Conservation (phyloP, 1,284 basidiomycete genomes). For the Paramarasmius palmivorus region DNA sequence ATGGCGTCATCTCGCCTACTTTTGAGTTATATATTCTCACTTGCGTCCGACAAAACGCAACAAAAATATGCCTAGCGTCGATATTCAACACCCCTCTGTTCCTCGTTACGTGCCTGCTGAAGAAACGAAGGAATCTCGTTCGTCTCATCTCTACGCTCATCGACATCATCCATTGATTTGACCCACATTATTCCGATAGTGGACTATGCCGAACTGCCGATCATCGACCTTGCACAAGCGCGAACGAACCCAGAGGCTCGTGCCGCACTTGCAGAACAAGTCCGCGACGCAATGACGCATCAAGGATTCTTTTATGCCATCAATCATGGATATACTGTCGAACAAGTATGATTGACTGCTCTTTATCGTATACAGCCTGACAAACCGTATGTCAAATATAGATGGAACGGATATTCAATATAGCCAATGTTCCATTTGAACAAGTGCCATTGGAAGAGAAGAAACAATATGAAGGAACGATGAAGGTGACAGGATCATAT, state of each 20-base stretch:
- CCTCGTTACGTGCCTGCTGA: conserved; percentile 38
- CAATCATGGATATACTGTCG: conserved; percentile 53
- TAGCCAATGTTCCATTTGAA: conserved; percentile 61
- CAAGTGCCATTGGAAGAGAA: conserved; percentile 59
- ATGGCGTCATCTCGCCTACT: too few relatives aligned
- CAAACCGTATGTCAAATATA: conserved; percentile 17
- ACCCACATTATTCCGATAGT: conserved; percentile 38
- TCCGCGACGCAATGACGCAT: conserved; percentile 56
- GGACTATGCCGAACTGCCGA: conserved; percentile 65
- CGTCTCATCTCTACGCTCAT: conserved; percentile 11
- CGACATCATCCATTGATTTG: not conserved
- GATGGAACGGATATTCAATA: conserved; percentile 59
- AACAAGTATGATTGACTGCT: conserved; percentile 34
- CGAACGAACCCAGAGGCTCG: conserved; percentile 43
- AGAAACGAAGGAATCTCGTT: conserved; percentile 33
- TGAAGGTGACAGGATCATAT: conserved; percentile 52
- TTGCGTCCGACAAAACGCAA: too few relatives aligned
- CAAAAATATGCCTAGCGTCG: not conserved
- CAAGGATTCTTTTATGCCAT: conserved; percentile 65
- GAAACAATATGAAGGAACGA: conserved; percentile 43
- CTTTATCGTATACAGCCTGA: not conserved
- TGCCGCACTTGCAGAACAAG: conserved; percentile 43
- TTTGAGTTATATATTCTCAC: too few relatives aligned
- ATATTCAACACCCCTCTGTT: conserved; percentile 21
- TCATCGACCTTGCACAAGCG: conserved; percentile 60